These are phyloP conservation scores for Aureobasidium subglaciale DNA, from an alignment of 2,329 filamentous ascomycete genomes.

Conservation along the genomic window DNA sequence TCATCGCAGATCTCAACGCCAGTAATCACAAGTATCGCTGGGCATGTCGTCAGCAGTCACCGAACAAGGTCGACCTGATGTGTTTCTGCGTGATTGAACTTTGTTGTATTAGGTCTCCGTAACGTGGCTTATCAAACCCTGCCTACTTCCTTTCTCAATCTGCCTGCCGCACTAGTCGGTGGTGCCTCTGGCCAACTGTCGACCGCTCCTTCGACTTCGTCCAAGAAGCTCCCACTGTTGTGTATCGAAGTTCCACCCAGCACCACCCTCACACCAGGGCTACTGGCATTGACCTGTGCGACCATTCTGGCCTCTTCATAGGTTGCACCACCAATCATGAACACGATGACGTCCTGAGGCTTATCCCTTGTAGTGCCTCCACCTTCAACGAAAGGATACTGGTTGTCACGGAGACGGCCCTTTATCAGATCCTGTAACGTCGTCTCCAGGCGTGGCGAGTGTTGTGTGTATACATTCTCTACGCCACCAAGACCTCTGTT, in stretches of 20 bases:
- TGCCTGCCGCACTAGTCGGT: constrained; percentile 53
- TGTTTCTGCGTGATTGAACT: too few relatives aligned
- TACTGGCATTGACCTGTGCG: constrained; percentile 86
- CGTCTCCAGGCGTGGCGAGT: constrained; percentile 78
- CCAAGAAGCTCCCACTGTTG: constrained; percentile 80
- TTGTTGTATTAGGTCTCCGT: not conserved
- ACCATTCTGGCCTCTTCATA: constrained; percentile 97
- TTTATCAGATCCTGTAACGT: constrained; percentile 92
- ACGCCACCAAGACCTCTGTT: constrained; percentile 87
- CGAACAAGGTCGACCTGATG: too few relatives aligned
- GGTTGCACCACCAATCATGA: constrained; percentile 86
- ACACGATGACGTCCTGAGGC: constrained; percentile 91
- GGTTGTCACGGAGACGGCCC: constrained; percentile 73
- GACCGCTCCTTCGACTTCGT: constrained; percentile 86
- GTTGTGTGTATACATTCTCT: constrained; percentile 98
- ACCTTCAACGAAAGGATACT: constrained; percentile 91
- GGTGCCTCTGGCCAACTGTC: constrained; percentile 71
- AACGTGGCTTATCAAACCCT: constrained; percentile 24
- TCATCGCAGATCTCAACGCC: too few relatives aligned
- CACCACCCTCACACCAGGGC: constrained; percentile 81
- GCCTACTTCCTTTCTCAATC: constrained; percentile 55
- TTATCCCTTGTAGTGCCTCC: constrained; percentile 84
- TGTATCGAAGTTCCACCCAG: constrained; percentile 82
- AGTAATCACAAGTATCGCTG: too few relatives aligned
- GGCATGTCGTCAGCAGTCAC: too few relatives aligned